These are phyloP conservation scores for Myxozyma neglecta DNA, from an alignment of 805 yeast genomes.

Conservation along the genomic window DNA sequence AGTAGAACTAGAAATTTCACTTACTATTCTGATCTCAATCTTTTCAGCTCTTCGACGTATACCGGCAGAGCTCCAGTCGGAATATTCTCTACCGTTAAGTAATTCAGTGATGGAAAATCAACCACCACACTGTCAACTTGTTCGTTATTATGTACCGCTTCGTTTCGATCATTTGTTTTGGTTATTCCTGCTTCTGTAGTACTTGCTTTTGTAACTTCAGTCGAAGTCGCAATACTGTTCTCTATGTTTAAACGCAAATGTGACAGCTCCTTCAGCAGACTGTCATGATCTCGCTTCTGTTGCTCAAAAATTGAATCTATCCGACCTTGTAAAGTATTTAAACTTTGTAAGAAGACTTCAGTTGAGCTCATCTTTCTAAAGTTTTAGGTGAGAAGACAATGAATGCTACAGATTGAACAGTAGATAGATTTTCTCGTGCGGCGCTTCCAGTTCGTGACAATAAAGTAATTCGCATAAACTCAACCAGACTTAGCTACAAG, in stretches of 20 bases:
- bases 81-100: not conserved
- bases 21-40: constrained; percentile 14
- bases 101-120: not conserved
- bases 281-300: constrained; percentile 4
- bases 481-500: too few relatives aligned
- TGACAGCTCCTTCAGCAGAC: not conserved
- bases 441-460: not conserved
- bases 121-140: not conserved
- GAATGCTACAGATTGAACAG: too few relatives aligned
- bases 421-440: not conserved
- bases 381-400: too few relatives aligned
- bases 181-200: too few relatives aligned
- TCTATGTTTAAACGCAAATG: not conserved
- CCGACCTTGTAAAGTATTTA: not conserved
- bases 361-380: not conserved
- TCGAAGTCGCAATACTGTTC: not conserved
- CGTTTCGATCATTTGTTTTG: too few relatives aligned
- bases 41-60: constrained; percentile 4
- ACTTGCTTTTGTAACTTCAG: not conserved
- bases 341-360: not conserved
- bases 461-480: too few relatives aligned
- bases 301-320: not conserved
- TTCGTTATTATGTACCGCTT: not conserved
- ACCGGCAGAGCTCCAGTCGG: not conserved
- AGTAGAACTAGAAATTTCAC: not conserved